Base-by-base conservation (phyloP, 306 rosid species). In the cucumber (Cucumis sativus) region DNA sequence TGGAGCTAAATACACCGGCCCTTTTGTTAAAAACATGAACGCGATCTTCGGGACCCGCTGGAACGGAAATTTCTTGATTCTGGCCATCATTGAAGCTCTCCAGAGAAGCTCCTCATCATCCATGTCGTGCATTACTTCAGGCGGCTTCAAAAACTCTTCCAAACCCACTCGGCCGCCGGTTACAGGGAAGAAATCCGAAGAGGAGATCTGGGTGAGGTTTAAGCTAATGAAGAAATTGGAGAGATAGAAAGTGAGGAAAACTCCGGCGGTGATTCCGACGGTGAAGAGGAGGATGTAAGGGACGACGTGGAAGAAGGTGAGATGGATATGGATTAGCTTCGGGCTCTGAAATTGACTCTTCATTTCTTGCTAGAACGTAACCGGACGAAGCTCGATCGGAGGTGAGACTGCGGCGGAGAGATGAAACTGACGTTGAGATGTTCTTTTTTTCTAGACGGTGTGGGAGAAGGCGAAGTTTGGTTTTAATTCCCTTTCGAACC, bases 21-120 rank as follows among this genome's bases (percentile, higher is more conserved):
- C 79, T 59, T 15, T 7, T 0, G 41, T 59, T 23, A 76, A 76
- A 43, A 76, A 76, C 79, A 76, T 76, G 56, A 76, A 76, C 15
- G 79, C 79, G 18, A 76, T 23, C 70, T 76, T 76, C 3, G 79
- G 79, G 0, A 76, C 70, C 4, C 79, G 67, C 16, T 33, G 52
- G 64, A 76, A 76, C 12, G 79, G 79, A 23, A 40, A 76, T 20
- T 57, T 23, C 21, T 13, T 11, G 16, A 76, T 76, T 59, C 57
- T 33, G 8, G 79, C 70, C n/a, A 58, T 15, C 58, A 59, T 76
- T 13, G 79, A 76, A 21, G 79, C 70, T 10, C 79, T 76, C 79
- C 79, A 76, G 21, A 76, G 20, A 49, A 76, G 37, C 52, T 76
- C 79, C 25, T 58, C 70, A 1, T 76, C 79, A 18, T 76, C 70